Conservation (phyloP, 495 filamentous ascomycete species). For the Viridothelium virens region DNA sequence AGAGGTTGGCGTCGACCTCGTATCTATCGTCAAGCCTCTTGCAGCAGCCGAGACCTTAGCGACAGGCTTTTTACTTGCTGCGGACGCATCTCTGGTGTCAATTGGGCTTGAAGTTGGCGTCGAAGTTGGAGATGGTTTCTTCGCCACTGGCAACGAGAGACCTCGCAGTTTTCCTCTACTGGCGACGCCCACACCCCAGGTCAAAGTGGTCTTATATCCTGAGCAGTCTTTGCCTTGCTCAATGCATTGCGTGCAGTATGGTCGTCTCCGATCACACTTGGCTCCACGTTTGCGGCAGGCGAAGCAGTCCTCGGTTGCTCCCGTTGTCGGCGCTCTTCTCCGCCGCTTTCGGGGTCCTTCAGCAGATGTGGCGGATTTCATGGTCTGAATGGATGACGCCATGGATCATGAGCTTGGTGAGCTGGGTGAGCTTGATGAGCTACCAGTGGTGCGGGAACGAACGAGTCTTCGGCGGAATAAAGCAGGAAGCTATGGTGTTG, state of each 20-base stretch:
- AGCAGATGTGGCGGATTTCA: background rate
- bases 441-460: background rate
- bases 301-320: slow-evolving; percentile 93
- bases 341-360: slow-evolving; percentile 62
- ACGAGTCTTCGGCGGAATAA: background rate
- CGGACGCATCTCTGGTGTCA: background rate
- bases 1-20: background rate
- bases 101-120: slow-evolving; percentile 19
- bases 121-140: slow-evolving; percentile 46
- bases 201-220: slow-evolving; percentile 94
- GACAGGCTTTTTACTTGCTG: slow-evolving; percentile 1
- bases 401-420: background rate
- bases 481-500: slow-evolving; percentile 5
- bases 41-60: slow-evolving; percentile 25
- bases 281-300: slow-evolving; percentile 74
- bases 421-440: too few relatives aligned
- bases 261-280: slow-evolving; percentile 85
- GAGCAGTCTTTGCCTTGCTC: slow-evolving; percentile 88
- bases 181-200: slow-evolving; percentile 95
- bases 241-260: slow-evolving; percentile 92
- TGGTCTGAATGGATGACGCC: slow-evolving; percentile 9
- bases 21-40: slow-evolving; percentile 28
- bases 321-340: slow-evolving; percentile 78
- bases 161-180: slow-evolving; percentile 93
- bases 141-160: slow-evolving; percentile 73